A percentile compares a stretch with the other conserved stretches of the same genome.
Evolutionary conservation across 169 alveolate genomes (phyloP).

Genomic region (Amoebophrya sp.): DNA sequence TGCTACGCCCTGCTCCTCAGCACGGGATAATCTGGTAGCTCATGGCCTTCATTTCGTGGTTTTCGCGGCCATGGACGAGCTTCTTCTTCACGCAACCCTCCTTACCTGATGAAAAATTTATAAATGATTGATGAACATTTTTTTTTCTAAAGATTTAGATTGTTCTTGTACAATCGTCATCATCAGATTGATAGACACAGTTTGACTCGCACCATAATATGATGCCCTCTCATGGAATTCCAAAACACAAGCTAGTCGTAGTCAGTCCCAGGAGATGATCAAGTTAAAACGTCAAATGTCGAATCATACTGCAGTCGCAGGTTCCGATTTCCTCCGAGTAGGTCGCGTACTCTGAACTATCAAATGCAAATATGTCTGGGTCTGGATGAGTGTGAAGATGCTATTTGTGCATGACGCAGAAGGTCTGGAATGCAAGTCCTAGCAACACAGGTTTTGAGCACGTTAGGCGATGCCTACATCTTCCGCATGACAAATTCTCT

Average conservation of each 20-base stretch:
- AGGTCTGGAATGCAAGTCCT: no score
- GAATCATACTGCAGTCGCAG: background rate
- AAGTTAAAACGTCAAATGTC: background rate
- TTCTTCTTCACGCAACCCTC: background rate
- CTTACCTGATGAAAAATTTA: background rate
- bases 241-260: background rate
- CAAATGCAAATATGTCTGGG: no score
- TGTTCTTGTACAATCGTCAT: no score
- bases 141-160: no score
- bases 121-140: background rate
- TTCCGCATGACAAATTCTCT: no score
- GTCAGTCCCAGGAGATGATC: background rate
- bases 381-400: no score
- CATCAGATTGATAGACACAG: no score
- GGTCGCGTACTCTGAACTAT: background rate
- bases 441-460: no score
- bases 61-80: background rate
- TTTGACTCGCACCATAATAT: no score
- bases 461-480: no score
- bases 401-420: no score
- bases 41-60: background rate
- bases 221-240: background rate
- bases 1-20: background rate
- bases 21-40: background rate
- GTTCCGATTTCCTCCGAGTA: background rate